Conservation (phyloP, 768 basidiomycete genomes). For the Termitomyces sp. region DNA sequence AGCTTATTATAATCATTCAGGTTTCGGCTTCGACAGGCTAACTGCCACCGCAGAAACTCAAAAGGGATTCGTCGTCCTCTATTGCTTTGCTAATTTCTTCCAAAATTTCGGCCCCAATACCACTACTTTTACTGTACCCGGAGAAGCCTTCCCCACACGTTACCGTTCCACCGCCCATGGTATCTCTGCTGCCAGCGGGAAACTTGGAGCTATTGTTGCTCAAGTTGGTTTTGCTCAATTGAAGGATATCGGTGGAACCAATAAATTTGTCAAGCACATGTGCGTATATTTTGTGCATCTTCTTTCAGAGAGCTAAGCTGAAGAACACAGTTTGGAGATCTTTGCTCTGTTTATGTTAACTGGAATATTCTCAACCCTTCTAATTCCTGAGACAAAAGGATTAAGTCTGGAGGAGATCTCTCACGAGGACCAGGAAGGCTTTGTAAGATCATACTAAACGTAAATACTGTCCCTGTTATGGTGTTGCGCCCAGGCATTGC, state of each 20-base stretch:
- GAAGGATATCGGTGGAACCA: slow-evolving; percentile 61
- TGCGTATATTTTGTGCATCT: slow-evolving; percentile 24
- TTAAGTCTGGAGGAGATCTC: slow-evolving; percentile 65
- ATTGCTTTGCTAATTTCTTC: slow-evolving; percentile 87
- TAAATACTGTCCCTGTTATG: background rate
- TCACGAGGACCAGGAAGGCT: slow-evolving; percentile 61
- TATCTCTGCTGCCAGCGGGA: slow-evolving; percentile 78
- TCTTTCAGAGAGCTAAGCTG: background rate
- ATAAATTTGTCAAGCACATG: slow-evolving; percentile 64
- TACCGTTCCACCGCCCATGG: slow-evolving; percentile 84
- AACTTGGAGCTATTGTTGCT: slow-evolving; percentile 77
- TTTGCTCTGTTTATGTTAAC: slow-evolving; percentile 87
- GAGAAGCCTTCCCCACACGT: slow-evolving; percentile 83
- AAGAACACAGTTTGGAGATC: slow-evolving; percentile 53
- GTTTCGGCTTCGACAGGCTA: slow-evolving; percentile 61
- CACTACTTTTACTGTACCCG: slow-evolving; percentile 77
- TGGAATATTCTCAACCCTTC: slow-evolving; percentile 74
- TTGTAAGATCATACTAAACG: slow-evolving; percentile 32
- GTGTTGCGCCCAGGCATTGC: background rate
- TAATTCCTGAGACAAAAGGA: slow-evolving; percentile 75
- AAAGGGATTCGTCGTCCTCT: slow-evolving; percentile 74
- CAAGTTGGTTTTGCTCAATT: slow-evolving; percentile 72
- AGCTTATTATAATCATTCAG: slow-evolving; percentile 24
- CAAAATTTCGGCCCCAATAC: slow-evolving; percentile 84
- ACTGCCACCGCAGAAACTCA: slow-evolving; percentile 31